Evolutionary conservation across 768 basidiomycete species (phyloP).

Genomic region (Lactifluus volemus): DNA sequence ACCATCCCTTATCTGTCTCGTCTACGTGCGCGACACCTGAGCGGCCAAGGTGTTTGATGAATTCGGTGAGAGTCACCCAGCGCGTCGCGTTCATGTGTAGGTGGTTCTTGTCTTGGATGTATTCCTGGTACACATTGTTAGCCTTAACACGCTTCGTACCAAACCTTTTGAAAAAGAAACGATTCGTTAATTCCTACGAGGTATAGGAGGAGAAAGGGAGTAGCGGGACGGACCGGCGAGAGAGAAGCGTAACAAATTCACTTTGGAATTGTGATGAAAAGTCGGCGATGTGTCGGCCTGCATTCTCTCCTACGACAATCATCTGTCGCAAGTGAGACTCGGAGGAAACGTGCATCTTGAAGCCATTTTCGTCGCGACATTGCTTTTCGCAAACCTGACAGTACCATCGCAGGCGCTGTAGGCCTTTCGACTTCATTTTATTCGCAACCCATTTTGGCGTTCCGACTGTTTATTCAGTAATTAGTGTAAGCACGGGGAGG

Average conservation of each 20-base stretch:
- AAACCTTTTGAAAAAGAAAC: constrained; percentile 40
- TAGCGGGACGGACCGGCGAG: constrained; percentile 51
- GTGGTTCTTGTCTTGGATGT: constrained; percentile 88
- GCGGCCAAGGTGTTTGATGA: constrained; percentile 81
- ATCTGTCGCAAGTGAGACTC: constrained; percentile 93
- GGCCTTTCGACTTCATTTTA: constrained; percentile 95
- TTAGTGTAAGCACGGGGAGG: background rate
- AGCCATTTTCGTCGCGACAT: constrained; percentile 97
- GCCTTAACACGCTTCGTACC: constrained; percentile 92
- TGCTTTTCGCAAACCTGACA: constrained; percentile 99
- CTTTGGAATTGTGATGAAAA: constrained; percentile 85
- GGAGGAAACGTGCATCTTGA: constrained; percentile 88
- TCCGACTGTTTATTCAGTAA: constrained; percentile 43
- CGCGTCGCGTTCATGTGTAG: constrained; percentile 98
- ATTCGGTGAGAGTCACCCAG: constrained; percentile 98
- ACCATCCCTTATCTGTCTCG: constrained; percentile 98
- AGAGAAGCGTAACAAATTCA: constrained; percentile 86
- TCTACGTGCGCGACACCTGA: constrained; percentile 85
- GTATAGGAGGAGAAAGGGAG: background rate
- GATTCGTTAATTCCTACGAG: background rate
- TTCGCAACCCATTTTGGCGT: constrained; percentile 88
- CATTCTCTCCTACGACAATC: constrained; percentile 93
- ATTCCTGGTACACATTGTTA: constrained; percentile 96
- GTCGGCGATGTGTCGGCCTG: constrained; percentile 84
- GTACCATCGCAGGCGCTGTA: constrained; percentile 95